A percentile compares a stretch with the other conserved stretches of the same genome.
Conservation (phyloP, 495 filamentous ascomycete genomes). For the Mytilinidion resinicola region DNA sequence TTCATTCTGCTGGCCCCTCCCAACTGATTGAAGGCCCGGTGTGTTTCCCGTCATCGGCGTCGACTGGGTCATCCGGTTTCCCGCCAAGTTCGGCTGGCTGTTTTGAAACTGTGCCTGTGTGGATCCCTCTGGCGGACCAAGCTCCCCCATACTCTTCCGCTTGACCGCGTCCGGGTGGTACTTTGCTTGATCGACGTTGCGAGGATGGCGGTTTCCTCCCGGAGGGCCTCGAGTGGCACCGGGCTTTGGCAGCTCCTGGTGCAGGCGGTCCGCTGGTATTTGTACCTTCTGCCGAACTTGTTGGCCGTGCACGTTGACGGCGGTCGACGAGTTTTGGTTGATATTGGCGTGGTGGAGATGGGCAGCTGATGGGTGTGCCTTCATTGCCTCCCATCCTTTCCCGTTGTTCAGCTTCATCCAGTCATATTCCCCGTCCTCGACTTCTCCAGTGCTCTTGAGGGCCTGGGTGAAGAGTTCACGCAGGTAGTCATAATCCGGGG, state of each 20-base stretch:
- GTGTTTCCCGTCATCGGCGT: slow-evolving; percentile 3
- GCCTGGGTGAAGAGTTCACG: slow-evolving; percentile 94
- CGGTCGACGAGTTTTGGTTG: slow-evolving; percentile 54
- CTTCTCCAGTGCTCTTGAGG: slow-evolving; percentile 87
- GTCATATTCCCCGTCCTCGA: slow-evolving; percentile 98
- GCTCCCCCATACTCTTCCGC: slow-evolving; percentile 27
- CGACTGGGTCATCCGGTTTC: slow-evolving; percentile 11
- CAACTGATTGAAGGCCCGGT: not conserved
- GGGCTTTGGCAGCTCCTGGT: slow-evolving; percentile 57
- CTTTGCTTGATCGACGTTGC: slow-evolving; percentile 14
- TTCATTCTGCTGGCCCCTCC: slow-evolving; percentile 13
- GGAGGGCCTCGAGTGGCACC: slow-evolving; percentile 58
- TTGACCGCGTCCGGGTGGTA: slow-evolving; percentile 23
- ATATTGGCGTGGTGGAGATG: slow-evolving; percentile 69
- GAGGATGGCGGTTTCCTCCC: slow-evolving; percentile 32
- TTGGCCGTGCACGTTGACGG: slow-evolving; percentile 68
- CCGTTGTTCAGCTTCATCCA: slow-evolving; percentile 99
- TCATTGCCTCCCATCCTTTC: slow-evolving; percentile 85
- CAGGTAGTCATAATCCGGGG: slow-evolving; percentile 96
- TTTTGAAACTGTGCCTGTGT: slow-evolving; percentile 28
- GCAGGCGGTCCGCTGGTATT: slow-evolving; percentile 79
- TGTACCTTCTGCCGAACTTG: slow-evolving; percentile 42
- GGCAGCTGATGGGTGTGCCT: slow-evolving; percentile 72
- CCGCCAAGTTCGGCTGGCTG: slow-evolving; percentile 23
- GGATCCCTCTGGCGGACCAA: slow-evolving; percentile 27